Conservation (phyloP, 1,284 basidiomycete genomes). For the Rhodotorula sp. region DNA sequence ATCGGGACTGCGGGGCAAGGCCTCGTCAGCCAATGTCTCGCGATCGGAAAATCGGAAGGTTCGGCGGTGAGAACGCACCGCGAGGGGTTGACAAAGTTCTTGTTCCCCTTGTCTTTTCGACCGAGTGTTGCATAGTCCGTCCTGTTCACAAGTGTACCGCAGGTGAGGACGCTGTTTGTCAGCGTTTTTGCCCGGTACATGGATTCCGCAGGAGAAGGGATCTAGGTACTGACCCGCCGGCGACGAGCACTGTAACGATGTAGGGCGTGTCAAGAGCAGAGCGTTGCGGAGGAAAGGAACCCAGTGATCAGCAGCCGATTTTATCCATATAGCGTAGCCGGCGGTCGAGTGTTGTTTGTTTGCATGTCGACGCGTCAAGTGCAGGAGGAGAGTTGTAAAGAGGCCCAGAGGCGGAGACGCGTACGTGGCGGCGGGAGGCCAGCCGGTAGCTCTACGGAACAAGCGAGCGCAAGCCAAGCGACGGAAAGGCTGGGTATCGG, state of each 20-base stretch:
- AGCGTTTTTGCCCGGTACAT: neutral
- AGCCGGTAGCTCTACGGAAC: neutral
- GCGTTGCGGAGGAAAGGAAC: neutral
- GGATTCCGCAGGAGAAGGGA: neutral
- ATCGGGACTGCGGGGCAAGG: constrained; percentile 59
- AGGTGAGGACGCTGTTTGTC: neutral
- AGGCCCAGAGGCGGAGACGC: no score
- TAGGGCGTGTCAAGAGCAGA: neutral
- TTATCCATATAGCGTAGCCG: neutral
- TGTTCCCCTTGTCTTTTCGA: constrained; percentile 37
- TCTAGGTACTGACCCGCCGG: constrained; percentile 32
- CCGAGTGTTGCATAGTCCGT: constrained; percentile 41
- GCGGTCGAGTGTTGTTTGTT: no score
- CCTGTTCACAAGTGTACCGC: constrained; percentile 7
- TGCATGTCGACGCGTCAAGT: no score
- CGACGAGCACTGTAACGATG: constrained; percentile 28
- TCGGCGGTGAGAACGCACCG: constrained; percentile 9
- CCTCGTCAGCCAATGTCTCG: constrained; percentile 15
- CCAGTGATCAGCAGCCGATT: neutral
- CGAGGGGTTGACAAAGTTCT: constrained; percentile 17
- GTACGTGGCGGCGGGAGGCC: no score
- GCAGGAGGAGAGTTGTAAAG: no score
- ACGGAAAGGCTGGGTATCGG: neutral
- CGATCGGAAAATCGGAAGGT: no score
- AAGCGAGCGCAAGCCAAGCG: neutral